Evolutionary conservation across 2,329 filamentous ascomycete species (phyloP).

Genomic region (Microcyclosporella mali): DNA sequence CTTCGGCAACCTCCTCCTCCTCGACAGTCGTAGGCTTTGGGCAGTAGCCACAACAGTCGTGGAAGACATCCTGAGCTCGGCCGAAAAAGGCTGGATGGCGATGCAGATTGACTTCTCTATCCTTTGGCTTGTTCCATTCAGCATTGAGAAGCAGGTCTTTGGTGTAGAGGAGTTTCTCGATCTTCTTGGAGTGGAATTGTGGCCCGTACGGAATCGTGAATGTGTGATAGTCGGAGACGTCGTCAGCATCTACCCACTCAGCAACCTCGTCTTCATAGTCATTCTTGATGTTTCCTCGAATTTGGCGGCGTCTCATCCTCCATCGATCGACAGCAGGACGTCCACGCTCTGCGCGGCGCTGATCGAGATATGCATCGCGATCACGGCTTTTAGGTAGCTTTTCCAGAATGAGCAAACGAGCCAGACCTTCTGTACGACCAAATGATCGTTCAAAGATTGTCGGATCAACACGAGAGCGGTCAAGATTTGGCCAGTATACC

Average conservation of each 20-base stretch:
- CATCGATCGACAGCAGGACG: conserved; percentile 51
- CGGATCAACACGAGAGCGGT: conserved; percentile 70
- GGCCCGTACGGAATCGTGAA: conserved; percentile 61
- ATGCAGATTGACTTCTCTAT: conserved; percentile 70
- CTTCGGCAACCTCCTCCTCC: conserved; percentile 63
- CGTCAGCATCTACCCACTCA: conserved; percentile 72
- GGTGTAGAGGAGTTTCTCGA: conserved; percentile 76
- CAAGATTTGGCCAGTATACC: conserved; percentile 69
- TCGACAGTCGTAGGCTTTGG: conserved; percentile 63
- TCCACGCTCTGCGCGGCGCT: conserved; percentile 65
- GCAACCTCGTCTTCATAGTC: conserved; percentile 71
- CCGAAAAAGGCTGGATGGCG: conserved; percentile 84
- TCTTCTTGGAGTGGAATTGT: conserved; percentile 54
- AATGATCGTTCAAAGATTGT: conserved; percentile 84
- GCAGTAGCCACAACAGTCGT: conserved; percentile 77
- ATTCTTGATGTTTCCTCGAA: conserved; percentile 69
- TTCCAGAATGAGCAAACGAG: conserved; percentile 72
- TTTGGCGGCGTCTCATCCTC: conserved; percentile 36
- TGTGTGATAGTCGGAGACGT: conserved; percentile 69
- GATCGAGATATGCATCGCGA: conserved; percentile 63
- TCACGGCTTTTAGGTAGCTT: conserved; percentile 63
- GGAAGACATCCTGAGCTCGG: conserved; percentile 63
- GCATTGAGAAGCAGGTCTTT: conserved; percentile 77
- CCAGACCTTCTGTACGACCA: conserved; percentile 66
- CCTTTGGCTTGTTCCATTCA: conserved; percentile 74